Evolutionary conservation across 306 rosid genomes (phyloP).

Genomic region (Arachis hypogaea): DNA sequence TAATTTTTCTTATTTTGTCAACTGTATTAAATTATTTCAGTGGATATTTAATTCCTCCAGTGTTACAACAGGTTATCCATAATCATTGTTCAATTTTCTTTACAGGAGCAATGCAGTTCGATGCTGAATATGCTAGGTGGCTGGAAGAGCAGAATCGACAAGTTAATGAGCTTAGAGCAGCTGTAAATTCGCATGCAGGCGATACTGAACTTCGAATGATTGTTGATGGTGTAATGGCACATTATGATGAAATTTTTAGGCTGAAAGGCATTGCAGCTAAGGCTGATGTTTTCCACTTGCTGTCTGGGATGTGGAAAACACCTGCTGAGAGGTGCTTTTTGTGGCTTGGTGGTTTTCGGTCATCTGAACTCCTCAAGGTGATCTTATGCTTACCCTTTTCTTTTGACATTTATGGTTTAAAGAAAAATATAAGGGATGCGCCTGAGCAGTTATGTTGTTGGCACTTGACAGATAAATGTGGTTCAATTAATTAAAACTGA

Average conservation of each 20-base stretch:
- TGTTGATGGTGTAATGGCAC: slow-evolving; percentile 77
- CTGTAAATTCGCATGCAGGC: slow-evolving; percentile 94
- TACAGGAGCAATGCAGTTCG: slow-evolving; percentile 94
- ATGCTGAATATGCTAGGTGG: slow-evolving; percentile 94
- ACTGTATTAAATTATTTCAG: slow-evolving; percentile 24
- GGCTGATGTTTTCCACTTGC: slow-evolving; percentile 92
- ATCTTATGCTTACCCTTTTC: slow-evolving; percentile 23
- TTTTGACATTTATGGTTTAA: slow-evolving; percentile 27
- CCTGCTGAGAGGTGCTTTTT: slow-evolving; percentile 96
- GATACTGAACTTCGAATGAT: slow-evolving; percentile 95
- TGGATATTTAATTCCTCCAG: slow-evolving; percentile 15
- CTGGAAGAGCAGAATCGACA: slow-evolving; percentile 92
- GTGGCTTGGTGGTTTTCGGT: slow-evolving; percentile 98
- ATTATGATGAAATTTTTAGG: slow-evolving; percentile 88
- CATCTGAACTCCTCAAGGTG: slow-evolving; percentile 97
- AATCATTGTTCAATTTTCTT: slow-evolving; percentile 34
- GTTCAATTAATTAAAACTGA: too few species aligned
- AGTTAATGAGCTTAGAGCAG: slow-evolving; percentile 86
- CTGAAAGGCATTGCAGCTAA: slow-evolving; percentile 86
- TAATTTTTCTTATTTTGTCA: slow-evolving; percentile 29
- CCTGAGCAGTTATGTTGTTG: not conserved
- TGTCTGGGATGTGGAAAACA: slow-evolving; percentile 99
- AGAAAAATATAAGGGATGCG: slow-evolving; percentile 12
- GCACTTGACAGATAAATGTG: not conserved
- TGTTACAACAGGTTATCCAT: slow-evolving; percentile 31